Base-by-base conservation (phyloP, 1,284 basidiomycete species). In the Agaricales sp. region DNA sequence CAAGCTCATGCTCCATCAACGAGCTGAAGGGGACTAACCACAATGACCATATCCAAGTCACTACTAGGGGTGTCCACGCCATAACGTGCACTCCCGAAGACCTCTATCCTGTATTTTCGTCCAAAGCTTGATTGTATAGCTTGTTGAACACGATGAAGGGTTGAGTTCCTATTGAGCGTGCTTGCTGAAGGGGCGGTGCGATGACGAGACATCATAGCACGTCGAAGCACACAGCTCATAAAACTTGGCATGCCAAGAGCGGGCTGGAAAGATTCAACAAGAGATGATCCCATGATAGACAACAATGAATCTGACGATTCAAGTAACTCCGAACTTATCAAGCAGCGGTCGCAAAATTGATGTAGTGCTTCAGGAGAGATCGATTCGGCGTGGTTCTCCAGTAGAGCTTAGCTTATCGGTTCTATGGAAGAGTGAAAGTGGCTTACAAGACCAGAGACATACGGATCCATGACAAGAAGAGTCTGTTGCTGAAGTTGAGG, bases 21-120 rank as follows among this genome's bases (percentile, higher is more conserved):
- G 49, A n/a, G 14, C 20, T 21, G 43, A 38, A 39, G 4, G 16
- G 19, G 6, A 61, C 72, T 52, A 45, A 77, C 75, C n/a, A 75
- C 51, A 41, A 77, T 59, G 19, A 77, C 69, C 46, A 78, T 52
- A 56, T 78, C 75, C 46, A 78, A 57, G 54, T 78, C 75, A 53
- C 72, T 71, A 2, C 47, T 53, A 0, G 56, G 38, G 30, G 61
- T 58, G 19, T 67, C 64, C 22, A 71, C 63, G 14, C 73, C 71
- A 57, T 75, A 75, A 38, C 66, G 66, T n/a, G 66, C 64, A 52
- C 75, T 77, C 18, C 75, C 75, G 56, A 77, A 78, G 3, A 64
- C 48, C 45, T 66, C 60, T 0, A 75, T 65, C 3, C 30, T 46
- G 57, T 70, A 76, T n/a, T 54, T 25, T 2, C 14, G 2, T 2